Evolutionary conservation across 371 early-diverging fungal species (phyloP).

Genomic region (Globomyces sp.): DNA sequence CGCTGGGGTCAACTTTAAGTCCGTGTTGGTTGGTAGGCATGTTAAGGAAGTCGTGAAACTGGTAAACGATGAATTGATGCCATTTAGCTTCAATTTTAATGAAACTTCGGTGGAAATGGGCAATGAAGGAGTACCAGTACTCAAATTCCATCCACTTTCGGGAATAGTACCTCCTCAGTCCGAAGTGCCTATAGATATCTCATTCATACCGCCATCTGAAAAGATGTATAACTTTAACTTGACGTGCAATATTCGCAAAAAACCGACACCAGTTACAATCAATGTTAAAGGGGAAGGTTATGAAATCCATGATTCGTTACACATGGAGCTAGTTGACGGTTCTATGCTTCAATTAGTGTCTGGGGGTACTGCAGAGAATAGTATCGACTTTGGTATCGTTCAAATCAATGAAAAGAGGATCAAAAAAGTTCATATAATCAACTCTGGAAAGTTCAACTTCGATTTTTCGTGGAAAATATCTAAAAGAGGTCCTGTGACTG

Average conservation of each 20-base stretch:
- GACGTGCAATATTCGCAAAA: conserved; percentile 49
- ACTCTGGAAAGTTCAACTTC: conserved; percentile 54
- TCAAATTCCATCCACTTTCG: conserved; percentile 41
- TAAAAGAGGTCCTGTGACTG: conserved; percentile 23
- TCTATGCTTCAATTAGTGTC: conserved; percentile 30
- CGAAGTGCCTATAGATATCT: conserved; percentile 47
- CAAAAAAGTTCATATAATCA: conserved; percentile 44
- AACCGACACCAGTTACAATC: conserved; percentile 49
- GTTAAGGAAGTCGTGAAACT: conserved; percentile 48
- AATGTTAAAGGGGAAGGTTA: conserved; percentile 60
- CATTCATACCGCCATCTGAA: conserved; percentile 48
- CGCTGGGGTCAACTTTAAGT: conserved; percentile 50
- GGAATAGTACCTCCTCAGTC: conserved; percentile 45
- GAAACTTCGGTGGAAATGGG: conserved; percentile 44
- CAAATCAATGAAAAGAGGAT: conserved; percentile 50
- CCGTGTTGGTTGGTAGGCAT: conserved; percentile 51
- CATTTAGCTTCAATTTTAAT: conserved; percentile 49
- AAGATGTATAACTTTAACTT: conserved; percentile 53
- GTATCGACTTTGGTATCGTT: conserved; percentile 52
- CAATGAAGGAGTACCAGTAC: conserved; percentile 32
- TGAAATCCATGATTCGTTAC: conserved; percentile 47
- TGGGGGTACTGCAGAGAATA: conserved; percentile 28
- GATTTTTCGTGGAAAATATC: conserved; percentile 50
- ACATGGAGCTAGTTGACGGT: conserved; percentile 44
- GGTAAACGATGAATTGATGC: conserved; percentile 46